A percentile compares a stretch with the other conserved stretches of the same genome.
Conservation (phyloP, 805 yeast species). For the Isabelozyma pseudorhagii region DNA sequence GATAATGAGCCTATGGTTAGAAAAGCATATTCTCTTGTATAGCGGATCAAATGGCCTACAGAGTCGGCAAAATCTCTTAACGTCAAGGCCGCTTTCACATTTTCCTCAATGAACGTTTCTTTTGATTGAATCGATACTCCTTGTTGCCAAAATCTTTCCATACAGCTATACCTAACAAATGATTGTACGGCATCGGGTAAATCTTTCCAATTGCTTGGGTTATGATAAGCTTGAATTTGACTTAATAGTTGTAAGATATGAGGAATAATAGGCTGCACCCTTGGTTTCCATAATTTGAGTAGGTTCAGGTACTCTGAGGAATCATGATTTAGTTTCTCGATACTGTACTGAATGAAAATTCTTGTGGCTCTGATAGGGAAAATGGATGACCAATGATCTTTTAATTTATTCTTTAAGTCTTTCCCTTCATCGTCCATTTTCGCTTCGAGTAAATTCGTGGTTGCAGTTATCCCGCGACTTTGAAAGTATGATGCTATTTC, state of each 20-base stretch:
- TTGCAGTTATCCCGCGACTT: slow-evolving; percentile 73
- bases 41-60: slow-evolving; percentile 92
- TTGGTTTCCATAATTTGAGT: slow-evolving; percentile 83
- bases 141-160: slow-evolving; percentile 97
- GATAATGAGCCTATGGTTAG: slow-evolving; percentile 86
- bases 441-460: slow-evolving; percentile 70
- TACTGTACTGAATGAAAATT: slow-evolving; percentile 90
- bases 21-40: slow-evolving; percentile 94
- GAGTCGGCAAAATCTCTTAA: slow-evolving; percentile 96
- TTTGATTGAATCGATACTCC: slow-evolving; percentile 93
- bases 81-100: slow-evolving; percentile 89
- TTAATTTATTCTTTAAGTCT: slow-evolving; percentile 67
- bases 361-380: slow-evolving; percentile 96
- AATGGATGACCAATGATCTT: slow-evolving; percentile 88
- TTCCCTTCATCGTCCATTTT: slow-evolving; percentile 90
- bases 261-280: slow-evolving; percentile 88
- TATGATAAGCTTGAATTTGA: slow-evolving; percentile 92
- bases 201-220: slow-evolving; percentile 86
- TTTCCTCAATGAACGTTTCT: slow-evolving; percentile 92
- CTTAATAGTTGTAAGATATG: slow-evolving; percentile 82
- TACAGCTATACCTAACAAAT: slow-evolving; percentile 84
- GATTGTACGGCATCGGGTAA: slow-evolving; percentile 87
- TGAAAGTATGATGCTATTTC: slow-evolving; percentile 89
- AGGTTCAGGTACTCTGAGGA: slow-evolving; percentile 70
- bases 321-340: slow-evolving; percentile 82